These are phyloP conservation scores for Diaporthe sp. DNA, from an alignment of 2,329 filamentous ascomycete species.

Conservation along the genomic window DNA sequence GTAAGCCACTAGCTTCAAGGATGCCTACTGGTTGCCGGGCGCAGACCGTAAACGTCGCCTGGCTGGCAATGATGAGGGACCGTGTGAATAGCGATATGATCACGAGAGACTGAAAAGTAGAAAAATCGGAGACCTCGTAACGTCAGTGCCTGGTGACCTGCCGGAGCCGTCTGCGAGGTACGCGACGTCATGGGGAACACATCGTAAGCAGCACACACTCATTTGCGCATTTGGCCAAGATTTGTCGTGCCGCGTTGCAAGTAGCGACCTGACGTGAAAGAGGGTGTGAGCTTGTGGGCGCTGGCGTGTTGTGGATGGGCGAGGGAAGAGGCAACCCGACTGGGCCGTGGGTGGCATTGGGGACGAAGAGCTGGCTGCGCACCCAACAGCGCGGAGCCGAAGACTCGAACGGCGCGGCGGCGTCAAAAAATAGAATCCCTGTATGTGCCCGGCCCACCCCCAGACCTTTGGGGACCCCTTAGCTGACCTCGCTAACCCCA, in stretches of 20 bases:
- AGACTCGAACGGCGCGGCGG: constrained; percentile 11
- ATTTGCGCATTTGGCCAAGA: not conserved
- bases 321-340: constrained; percentile 19
- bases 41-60: not conserved
- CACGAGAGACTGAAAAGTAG: constrained; percentile 13
- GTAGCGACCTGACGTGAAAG: not conserved
- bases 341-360: constrained; percentile 3
- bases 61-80: not conserved
- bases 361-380: constrained; percentile 7
- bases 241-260: not conserved
- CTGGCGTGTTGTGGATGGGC: constrained; percentile 3
- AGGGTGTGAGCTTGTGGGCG: constrained; percentile 2
- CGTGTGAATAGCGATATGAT: not conserved
- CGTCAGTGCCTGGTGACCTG: constrained; percentile 22
- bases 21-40: not conserved
- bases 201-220: constrained; percentile 5
- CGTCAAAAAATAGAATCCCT: constrained; percentile 30
- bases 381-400: constrained; percentile 25
- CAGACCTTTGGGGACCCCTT: constrained; percentile 17
- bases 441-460: constrained; percentile 15
- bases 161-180: not conserved
- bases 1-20: constrained; percentile 1
- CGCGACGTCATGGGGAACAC: not conserved
- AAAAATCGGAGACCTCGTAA: constrained; percentile 18
- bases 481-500: constrained; percentile 26